Evolutionary conservation across 768 basidiomycete genomes (phyloP).

Genomic region (Collybia nuda): DNA sequence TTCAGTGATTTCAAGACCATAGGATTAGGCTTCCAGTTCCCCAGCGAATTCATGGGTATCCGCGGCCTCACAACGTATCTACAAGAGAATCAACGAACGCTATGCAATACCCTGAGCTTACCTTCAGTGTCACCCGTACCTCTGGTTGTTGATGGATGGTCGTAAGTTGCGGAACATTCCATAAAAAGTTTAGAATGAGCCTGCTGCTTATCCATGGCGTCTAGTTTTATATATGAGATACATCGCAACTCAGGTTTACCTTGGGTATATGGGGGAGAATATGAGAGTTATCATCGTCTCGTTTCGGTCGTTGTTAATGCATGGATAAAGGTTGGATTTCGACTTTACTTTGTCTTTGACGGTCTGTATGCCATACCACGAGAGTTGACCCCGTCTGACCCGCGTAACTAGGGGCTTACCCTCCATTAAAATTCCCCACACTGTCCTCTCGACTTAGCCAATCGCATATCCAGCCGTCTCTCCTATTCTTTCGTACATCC

Average conservation of each 20-base stretch:
- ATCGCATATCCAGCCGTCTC: constrained; percentile 56
- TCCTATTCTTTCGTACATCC: constrained; percentile 84
- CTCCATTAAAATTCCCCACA: constrained; percentile 73
- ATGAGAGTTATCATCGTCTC: constrained; percentile 50
- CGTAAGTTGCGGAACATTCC: constrained; percentile 55
- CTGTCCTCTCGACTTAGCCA: constrained; percentile 57
- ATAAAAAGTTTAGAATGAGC: background rate
- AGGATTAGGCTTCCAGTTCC: background rate
- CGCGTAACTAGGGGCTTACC: constrained; percentile 55
- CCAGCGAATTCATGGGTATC: constrained; percentile 40
- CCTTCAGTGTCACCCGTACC: constrained; percentile 30
- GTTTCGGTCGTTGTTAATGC: constrained; percentile 54
- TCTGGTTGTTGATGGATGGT: constrained; percentile 83
- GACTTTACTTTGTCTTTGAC: constrained; percentile 79
- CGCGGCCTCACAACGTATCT: constrained; percentile 54
- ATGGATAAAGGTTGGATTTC: constrained; percentile 68
- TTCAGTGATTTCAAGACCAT: background rate
- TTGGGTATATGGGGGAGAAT: constrained; percentile 90
- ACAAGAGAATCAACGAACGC: constrained; percentile 42
- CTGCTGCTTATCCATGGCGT: constrained; percentile 4
- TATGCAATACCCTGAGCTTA: constrained; percentile 33
- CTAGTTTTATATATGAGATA: constrained; percentile 75
- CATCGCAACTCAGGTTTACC: constrained; percentile 60
- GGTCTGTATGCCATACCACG: constrained; percentile 43
- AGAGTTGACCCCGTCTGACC: constrained; percentile 12